Base-by-base conservation (phyloP, 2,329 filamentous ascomycete genomes). In the Penicillium digitatum region DNA sequence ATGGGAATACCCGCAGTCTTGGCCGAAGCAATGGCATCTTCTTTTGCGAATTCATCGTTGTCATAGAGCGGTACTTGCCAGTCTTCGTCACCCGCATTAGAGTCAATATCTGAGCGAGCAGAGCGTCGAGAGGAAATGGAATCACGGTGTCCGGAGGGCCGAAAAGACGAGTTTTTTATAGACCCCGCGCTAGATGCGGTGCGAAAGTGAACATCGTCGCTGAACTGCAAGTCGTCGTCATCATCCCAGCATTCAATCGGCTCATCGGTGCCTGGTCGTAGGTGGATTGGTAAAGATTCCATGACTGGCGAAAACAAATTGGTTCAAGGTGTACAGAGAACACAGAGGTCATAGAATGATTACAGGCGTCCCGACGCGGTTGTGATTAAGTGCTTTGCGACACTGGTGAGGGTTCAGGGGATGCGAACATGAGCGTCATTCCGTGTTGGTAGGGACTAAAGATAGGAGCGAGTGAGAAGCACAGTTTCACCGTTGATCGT, bases 1-100 rank as follows among this genome's bases (percentile, higher is more conserved):
- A 97, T 84, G 7, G 94, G 93, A 61, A 99, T 96, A 63, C 94
- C 94, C 26, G 91, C 92, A 70, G 86, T 87, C 67, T 90, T 88
- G 32, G 92, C 93, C 7, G 90, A 89, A 24, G 89, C 84, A 66
- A 99, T 93, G 57, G 94, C 92, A 69, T 95, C 88, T 64, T 87
- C 77, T 10, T 88, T 95, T 1, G 90, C 90, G 60, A 84, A 82
- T 66, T 95, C 89, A 70, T 96, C 92, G 69, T 94, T 88, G 46
- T 87, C 89, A 2, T 90, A 86, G 29, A 97, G 78, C 63, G 93
- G 83, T 22, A 97, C 82, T 65, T 96, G 90, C 79, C 87, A 91
- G 73, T 96, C 90, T 66, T 96, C 90, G 66, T 95, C 90, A 58
- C 86, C 79, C 53, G 83, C 82, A 61, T 85, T 78, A 1, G 87